These are phyloP conservation scores for Angomonas deanei DNA, from an alignment of 208 protist species.

Conservation along the genomic window DNA sequence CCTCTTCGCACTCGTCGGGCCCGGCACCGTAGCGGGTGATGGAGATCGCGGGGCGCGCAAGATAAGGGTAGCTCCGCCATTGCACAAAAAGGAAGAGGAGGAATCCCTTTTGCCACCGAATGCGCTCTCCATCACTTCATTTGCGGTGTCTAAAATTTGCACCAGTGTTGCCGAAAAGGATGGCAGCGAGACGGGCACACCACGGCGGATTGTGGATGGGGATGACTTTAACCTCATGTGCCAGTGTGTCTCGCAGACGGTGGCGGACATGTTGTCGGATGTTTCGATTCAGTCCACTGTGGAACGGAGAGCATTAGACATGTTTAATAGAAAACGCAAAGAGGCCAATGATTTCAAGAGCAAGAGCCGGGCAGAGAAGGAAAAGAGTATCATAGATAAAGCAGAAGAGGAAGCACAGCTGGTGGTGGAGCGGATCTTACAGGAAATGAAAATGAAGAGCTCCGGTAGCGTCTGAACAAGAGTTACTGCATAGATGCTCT, in stretches of 20 bases:
- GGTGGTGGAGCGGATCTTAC: constrained; percentile 64
- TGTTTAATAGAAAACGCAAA: constrained; percentile 24
- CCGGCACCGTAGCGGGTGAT: neutral
- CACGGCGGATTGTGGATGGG: constrained; percentile 2
- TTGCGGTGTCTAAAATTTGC: neutral
- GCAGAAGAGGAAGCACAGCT: constrained; percentile 72
- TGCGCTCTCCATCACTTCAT: neutral
- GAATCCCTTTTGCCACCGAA: too few species aligned
- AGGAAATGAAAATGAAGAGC: constrained; percentile 60
- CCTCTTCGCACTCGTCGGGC: neutral
- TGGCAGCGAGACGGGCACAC: neutral
- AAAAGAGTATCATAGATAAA: constrained; percentile 37
- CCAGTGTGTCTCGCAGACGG: constrained; percentile 34
- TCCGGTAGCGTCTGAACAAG: neutral
- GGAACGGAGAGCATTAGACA: constrained; percentile 50
- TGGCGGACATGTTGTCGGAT: constrained; percentile 63
- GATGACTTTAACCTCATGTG: constrained; percentile 43
- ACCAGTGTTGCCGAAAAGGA: neutral
- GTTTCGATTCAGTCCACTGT: constrained; percentile 50
- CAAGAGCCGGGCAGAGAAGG: neutral
- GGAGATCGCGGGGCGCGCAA: neutral
- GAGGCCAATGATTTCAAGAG: constrained; percentile 8
- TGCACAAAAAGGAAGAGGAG: too few species aligned
- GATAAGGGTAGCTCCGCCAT: neutral
- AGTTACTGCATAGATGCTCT: neutral